Conservation (phyloP, 805 yeast species). For the Komagataella mondaviorum region DNA sequence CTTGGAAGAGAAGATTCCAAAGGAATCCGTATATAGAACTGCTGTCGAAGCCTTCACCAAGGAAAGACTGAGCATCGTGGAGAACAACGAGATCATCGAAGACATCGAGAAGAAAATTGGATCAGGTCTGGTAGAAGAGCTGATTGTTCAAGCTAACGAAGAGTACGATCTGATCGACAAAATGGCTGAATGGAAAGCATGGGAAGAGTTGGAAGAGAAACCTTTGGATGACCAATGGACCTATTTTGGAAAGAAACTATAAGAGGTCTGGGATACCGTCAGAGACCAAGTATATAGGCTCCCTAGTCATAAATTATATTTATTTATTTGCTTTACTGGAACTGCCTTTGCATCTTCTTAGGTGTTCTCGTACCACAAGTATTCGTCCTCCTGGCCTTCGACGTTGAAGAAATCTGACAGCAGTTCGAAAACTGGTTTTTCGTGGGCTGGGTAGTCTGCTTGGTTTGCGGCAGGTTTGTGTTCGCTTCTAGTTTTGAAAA, state of each 20-base stretch:
- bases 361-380: background rate
- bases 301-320: no score
- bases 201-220: conserved; percentile 75
- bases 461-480: background rate
- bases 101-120: conserved; percentile 66
- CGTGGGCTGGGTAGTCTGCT: background rate
- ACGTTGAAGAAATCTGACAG: background rate
- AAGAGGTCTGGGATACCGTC: conserved; percentile 4
- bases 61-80: conserved; percentile 55
- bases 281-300: background rate
- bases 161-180: conserved; percentile 57
- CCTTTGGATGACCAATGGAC: conserved; percentile 80
- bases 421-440: background rate
- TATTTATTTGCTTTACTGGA: background rate
- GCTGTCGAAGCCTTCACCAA: conserved; percentile 61
- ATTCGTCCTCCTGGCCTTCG: background rate
- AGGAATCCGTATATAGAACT: conserved; percentile 61
- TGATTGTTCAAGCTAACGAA: conserved; percentile 70
- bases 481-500: background rate
- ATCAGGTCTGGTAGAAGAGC: conserved; percentile 74
- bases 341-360: background rate
- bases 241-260: conserved; percentile 56
- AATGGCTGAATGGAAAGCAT: conserved; percentile 54
- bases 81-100: conserved; percentile 43
- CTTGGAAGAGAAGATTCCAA: conserved; percentile 50